Evolutionary conservation across 1,139 yeast genomes (phyloP), one percentile per base, ranked within the genome.

Genomic region (Blastobotrys aristatus): DNA sequence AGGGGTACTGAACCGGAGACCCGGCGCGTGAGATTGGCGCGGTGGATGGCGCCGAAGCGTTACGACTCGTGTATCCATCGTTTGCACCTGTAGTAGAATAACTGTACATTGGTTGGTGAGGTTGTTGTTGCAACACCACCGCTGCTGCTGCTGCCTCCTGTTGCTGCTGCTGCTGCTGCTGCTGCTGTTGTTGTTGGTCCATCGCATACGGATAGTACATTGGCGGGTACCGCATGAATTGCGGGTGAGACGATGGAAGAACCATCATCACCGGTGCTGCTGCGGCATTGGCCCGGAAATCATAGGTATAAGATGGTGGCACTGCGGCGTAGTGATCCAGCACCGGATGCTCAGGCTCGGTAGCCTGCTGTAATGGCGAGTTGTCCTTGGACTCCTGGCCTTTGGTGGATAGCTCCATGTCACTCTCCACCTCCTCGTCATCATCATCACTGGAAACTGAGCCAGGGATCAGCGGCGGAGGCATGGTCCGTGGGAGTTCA

Each of bases 11-110:
- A 18, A 29, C 21, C 13, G 48, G 48, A 2, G 48, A 39, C 4
- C 40, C 40, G 22, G 40, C 20, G 14, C 43, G 18, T 10, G 48
- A 40, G 30, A 36, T 30, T 35, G 44, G 47, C 8, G 47, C 47
- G 18, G 41, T 32, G 6, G 32, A 22, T n/a, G 27, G 13, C 26
- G n/a, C 24, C 7, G 26, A 24, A 14, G 38, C 44, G 17, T 32
- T 22, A n/a, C 29, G 29, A 18, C 13, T 37, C 11, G 26, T 16
- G 17, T 14, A 33, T 2, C 17, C 16, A 21, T 20, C 2, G 16
- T 37, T 20, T 41, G 44, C 39, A 5, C 14, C 27, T 4, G 26
- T 21, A 11, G 39, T 16, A 35, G 16, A 17, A 35, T 21, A 10
- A 35, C 18, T 21, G 16, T 37, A 26, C 30, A 37, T 37, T 37